Evolutionary conservation across 768 basidiomycete genomes (phyloP).

Genomic region (Phaffia australis): DNA sequence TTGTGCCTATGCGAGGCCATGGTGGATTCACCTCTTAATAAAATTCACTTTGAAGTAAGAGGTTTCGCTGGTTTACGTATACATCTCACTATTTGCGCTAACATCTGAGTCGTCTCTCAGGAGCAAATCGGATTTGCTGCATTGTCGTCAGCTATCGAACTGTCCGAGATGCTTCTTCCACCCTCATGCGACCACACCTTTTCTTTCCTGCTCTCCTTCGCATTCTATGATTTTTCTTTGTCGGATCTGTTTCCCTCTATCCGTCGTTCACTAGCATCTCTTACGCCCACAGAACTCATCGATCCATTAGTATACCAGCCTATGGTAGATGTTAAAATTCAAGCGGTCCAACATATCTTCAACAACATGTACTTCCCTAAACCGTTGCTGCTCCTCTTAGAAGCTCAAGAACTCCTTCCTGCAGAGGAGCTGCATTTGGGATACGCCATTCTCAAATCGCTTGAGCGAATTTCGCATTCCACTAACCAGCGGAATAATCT

Average conservation of each 20-base stretch:
- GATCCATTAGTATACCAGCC: constrained; percentile 9
- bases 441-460: constrained; percentile 15
- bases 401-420: constrained; percentile 17
- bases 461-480: constrained; percentile 7
- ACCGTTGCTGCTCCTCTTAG: constrained; percentile 16
- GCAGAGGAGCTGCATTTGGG: constrained; percentile 1
- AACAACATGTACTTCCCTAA: constrained; percentile 12
- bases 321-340: constrained; percentile 3
- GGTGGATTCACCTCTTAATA: constrained; percentile 1
- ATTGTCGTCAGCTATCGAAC: constrained; percentile 50
- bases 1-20: constrained; percentile 22
- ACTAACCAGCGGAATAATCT: constrained; percentile 17
- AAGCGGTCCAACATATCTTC: neutral
- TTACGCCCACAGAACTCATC: neutral
- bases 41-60: constrained; percentile 16
- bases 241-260: constrained; percentile 49
- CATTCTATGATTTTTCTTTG: constrained; percentile 54
- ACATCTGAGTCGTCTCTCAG: constrained; percentile 39
- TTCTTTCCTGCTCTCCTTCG: constrained; percentile 58
- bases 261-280: constrained; percentile 8
- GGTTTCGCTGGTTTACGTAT: constrained; percentile 52
- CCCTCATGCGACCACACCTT: constrained; percentile 49
- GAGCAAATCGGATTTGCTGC: constrained; percentile 55
- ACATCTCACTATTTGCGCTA: constrained; percentile 53
- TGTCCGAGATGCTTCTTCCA: constrained; percentile 44